These are phyloP conservation scores for Chaetoceros muelleri DNA, from an alignment of 108 stramenopile species.

Conservation along the genomic window DNA sequence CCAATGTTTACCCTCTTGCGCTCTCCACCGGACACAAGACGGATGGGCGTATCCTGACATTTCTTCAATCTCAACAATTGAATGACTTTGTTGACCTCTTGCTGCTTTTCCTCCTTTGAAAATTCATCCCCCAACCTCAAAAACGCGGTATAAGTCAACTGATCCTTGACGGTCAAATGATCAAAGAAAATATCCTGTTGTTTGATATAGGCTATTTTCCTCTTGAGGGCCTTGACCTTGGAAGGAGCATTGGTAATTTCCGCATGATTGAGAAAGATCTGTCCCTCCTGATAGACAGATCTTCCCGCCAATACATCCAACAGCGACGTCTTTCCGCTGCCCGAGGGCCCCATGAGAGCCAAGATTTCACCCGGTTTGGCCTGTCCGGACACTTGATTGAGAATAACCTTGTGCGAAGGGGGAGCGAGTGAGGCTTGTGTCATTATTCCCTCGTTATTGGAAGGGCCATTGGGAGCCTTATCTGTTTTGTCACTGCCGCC, in stretches of 20 bases:
- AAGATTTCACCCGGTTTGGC: constrained; percentile 56
- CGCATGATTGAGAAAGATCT: constrained; percentile 40
- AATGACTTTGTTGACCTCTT: constrained; percentile 46
- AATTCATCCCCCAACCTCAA: constrained; percentile 22
- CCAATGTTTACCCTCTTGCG: constrained; percentile 77
- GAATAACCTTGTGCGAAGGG: constrained; percentile 28
- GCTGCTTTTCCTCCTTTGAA: constrained; percentile 24
- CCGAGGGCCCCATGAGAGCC: constrained; percentile 68
- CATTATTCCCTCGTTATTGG: no score
- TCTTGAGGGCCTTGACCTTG: constrained; percentile 38
- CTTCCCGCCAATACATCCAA: constrained; percentile 54
- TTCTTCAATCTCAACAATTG: constrained; percentile 35
- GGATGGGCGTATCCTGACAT: constrained; percentile 50
- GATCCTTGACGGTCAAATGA: constrained; percentile 66
- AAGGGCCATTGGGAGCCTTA: background rate
- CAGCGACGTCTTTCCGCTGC: constrained; percentile 52
- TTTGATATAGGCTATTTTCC: constrained; percentile 67
- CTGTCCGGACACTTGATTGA: constrained; percentile 43
- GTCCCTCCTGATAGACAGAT: constrained; percentile 31
- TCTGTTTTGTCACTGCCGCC: background rate
- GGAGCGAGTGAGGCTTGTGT: background rate
- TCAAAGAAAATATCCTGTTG: constrained; percentile 66
- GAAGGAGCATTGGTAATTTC: constrained; percentile 11
- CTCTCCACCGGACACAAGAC: constrained; percentile 65
- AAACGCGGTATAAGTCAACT: constrained; percentile 58